These are phyloP conservation scores for Lactarius hatsudake DNA, from an alignment of 768 basidiomycete genomes.

Conservation along the genomic window DNA sequence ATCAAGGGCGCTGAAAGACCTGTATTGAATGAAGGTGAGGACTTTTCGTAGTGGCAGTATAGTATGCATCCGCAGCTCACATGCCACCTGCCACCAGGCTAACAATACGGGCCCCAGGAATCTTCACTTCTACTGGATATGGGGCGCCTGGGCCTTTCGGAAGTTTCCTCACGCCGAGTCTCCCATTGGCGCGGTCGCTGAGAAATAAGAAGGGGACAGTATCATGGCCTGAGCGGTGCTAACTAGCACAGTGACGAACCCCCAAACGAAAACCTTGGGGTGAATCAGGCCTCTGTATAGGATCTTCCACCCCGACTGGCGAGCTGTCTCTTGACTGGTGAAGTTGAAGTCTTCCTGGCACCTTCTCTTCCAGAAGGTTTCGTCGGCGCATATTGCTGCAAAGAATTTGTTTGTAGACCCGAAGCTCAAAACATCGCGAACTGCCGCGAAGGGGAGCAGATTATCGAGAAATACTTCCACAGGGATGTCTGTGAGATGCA, in stretches of 20 bases:
- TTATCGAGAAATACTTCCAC: conserved; percentile 78
- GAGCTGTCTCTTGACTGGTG: conserved; percentile 63
- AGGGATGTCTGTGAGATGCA: conserved; percentile 57
- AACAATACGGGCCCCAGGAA: conserved; percentile 65
- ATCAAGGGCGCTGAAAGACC: conserved; percentile 87
- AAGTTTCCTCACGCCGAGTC: conserved; percentile 56
- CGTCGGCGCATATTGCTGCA: conserved; percentile 58
- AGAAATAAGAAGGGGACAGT: not conserved
- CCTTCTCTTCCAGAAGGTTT: conserved; percentile 76
- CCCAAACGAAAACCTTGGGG: conserved; percentile 54
- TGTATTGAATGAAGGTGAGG: conserved; percentile 31
- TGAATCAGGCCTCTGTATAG: conserved; percentile 69
- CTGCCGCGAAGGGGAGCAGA: conserved; percentile 54
- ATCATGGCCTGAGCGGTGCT: not conserved
- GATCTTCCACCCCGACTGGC: conserved; percentile 74
- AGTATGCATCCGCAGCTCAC: conserved; percentile 41
- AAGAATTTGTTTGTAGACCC: conserved; percentile 65
- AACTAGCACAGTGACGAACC: conserved; percentile 43
- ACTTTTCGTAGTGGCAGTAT: not conserved
- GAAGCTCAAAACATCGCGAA: conserved; percentile 56
- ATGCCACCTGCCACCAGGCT: conserved; percentile 78
- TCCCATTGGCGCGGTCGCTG: conserved; percentile 60
- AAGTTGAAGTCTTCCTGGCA: conserved; percentile 76
- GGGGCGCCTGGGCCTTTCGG: conserved; percentile 47
- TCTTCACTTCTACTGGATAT: conserved; percentile 58